These are phyloP conservation scores for Ilyonectria destructans DNA, from an alignment of 2,329 filamentous ascomycete genomes.

Conservation along the genomic window DNA sequence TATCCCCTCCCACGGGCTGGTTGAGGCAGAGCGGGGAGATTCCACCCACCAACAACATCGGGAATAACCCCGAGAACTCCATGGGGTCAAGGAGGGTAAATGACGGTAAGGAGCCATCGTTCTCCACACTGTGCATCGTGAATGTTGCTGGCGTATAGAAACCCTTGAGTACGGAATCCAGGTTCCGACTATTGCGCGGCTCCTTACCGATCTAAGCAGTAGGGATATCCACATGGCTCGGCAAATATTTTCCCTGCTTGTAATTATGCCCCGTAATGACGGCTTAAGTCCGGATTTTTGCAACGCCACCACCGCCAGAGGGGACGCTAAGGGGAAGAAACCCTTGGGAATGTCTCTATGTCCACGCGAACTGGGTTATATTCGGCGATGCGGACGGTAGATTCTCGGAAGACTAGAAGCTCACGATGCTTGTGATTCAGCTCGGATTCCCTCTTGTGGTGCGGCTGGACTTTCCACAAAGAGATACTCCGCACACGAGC, in stretches of 20 bases:
- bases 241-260: constrained; percentile 6
- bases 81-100: constrained; percentile 1
- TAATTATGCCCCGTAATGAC: background rate
- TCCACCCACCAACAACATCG: constrained; percentile 7
- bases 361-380: background rate
- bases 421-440: background rate
- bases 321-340: background rate
- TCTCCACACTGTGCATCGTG: background rate
- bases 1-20: background rate
- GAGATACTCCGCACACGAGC: background rate
- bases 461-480: background rate
- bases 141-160: background rate
- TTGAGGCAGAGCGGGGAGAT: constrained; percentile 16
- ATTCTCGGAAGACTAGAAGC: background rate
- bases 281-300: constrained; percentile 9
- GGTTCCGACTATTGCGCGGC: constrained; percentile 8
- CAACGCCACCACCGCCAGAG: background rate
- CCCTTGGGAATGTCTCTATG: background rate
- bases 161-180: constrained; percentile 20
- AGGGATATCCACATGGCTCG: constrained; percentile 8
- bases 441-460: background rate
- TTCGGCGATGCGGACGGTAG: background rate
- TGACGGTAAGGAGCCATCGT: background rate
- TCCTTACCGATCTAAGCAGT: constrained; percentile 5
- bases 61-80: constrained; percentile 13